Percentiles rank a stretch among this genome's conserved stretches.
phyloP scores from a whole-genome alignment of 805 yeast genomes.

The Zygoascus ofunaensis region DNA sequence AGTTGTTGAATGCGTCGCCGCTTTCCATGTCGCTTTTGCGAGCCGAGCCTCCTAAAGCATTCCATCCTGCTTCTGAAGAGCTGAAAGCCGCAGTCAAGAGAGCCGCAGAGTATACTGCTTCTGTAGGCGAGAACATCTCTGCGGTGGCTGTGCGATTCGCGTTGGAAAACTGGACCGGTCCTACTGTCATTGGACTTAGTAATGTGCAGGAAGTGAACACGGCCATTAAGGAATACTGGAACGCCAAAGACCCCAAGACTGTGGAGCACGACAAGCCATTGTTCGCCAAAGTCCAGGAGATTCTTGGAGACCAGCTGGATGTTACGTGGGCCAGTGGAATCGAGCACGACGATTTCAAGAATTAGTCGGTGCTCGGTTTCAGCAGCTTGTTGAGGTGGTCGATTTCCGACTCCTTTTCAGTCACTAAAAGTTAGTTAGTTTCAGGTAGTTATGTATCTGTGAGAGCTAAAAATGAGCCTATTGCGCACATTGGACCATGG shows the following conservation, averaged over 20 bases:
- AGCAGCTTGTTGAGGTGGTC: conserved; percentile 13
- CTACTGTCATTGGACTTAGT: conserved; percentile 74
- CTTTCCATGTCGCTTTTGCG: conserved; percentile 80
- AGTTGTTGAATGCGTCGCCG: conserved; percentile 74
- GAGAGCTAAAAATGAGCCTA: background rate
- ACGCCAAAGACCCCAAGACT: conserved; percentile 31
- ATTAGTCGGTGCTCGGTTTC: no score
- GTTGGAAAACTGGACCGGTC: conserved; percentile 51
- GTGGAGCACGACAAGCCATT: conserved; percentile 37
- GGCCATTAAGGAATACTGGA: conserved; percentile 53
- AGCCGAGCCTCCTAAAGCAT: conserved; percentile 52
- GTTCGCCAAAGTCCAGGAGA: conserved; percentile 35
- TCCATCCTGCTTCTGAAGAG: conserved; percentile 70
- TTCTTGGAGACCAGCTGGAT: conserved; percentile 46
- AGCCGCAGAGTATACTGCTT: conserved; percentile 38
- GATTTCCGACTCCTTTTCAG: conserved; percentile 24
- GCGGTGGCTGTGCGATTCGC: conserved; percentile 76
- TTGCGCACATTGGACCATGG: background rate
- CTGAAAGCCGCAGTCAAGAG: conserved; percentile 39
- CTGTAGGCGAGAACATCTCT: conserved; percentile 56
- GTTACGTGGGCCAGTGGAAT: conserved; percentile 60
- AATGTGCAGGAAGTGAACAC: conserved; percentile 49
- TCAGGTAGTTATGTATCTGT: background rate
- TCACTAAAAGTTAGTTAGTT: conserved; percentile 9
- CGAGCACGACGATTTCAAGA: conserved; percentile 12